Evolutionary conservation across 2,329 filamentous ascomycete species (phyloP).

Genomic region (Cladophialophora bantiana): DNA sequence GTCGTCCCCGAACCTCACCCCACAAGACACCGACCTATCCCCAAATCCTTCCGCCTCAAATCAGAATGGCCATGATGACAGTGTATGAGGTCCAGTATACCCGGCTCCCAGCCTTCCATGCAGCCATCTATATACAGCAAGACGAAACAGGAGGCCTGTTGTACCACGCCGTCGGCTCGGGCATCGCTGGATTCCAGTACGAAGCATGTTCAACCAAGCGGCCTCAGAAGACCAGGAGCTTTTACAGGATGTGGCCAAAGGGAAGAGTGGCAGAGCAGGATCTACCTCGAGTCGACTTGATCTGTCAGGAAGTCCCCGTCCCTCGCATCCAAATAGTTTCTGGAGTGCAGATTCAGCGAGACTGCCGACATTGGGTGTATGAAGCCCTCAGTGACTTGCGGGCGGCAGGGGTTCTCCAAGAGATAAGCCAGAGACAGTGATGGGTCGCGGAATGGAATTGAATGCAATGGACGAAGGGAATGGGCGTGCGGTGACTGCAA

Average conservation of each 20-base stretch:
- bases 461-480: background rate
- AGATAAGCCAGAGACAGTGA: background rate
- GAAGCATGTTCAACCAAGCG: background rate
- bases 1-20: no score
- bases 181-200: background rate
- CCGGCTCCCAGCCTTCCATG: background rate
- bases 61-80: background rate
- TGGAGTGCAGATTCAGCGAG: background rate
- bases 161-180: conserved; percentile 2
- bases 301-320: background rate
- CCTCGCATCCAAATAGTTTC: background rate
- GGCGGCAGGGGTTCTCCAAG: conserved; percentile 2
- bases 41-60: background rate
- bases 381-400: background rate
- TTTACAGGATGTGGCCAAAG: conserved; percentile 4
- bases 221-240: background rate
- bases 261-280: background rate
- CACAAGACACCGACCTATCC: background rate
- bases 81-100: conserved; percentile 9
- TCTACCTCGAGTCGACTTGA: background rate
- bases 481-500: background rate
- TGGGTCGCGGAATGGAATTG: background rate
- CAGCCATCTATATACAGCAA: conserved; percentile 2
- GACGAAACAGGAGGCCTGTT: background rate
- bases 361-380: conserved; percentile 6